Evolutionary conservation across 164 flowering plant species (phyloP).

Genomic region (Magnolia kwangsiensis): DNA sequence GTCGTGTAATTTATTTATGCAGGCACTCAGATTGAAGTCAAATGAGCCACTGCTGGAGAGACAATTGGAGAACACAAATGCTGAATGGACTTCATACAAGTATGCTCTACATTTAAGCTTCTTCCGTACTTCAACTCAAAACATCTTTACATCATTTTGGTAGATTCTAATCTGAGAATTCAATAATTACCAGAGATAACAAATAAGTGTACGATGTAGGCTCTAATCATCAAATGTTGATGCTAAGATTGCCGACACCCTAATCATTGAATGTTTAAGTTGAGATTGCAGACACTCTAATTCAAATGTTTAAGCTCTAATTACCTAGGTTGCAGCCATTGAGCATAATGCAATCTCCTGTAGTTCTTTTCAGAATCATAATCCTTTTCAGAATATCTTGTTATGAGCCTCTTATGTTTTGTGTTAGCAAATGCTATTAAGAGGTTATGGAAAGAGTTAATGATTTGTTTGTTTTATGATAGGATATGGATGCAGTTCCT

Average conservation of each 20-base stretch:
- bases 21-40: slow-evolving; percentile 91
- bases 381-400: too few relatives aligned
- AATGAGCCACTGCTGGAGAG: slow-evolving; percentile 91
- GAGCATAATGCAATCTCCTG: too few relatives aligned
- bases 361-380: too few relatives aligned
- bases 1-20: slow-evolving; percentile 5
- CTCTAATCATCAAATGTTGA: neutral
- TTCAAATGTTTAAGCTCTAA: too few relatives aligned
- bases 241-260: neutral
- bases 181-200: neutral
- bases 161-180: neutral
- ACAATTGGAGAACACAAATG: slow-evolving; percentile 65
- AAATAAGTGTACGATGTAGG: neutral
- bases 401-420: too few relatives aligned
- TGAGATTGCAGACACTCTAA: too few relatives aligned
- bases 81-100: slow-evolving; percentile 77
- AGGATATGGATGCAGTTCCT: too few relatives aligned
- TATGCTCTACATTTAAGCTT: slow-evolving; percentile 23
- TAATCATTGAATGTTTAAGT: too few relatives aligned
- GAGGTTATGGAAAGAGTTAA: too few relatives aligned
- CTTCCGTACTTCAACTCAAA: neutral
- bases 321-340: too few relatives aligned
- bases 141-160: neutral
- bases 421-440: too few relatives aligned
- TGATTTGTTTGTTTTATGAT: too few relatives aligned